Base-by-base conservation (phyloP, 2,329 filamentous ascomycete genomes). In the Penicillium expansum region DNA sequence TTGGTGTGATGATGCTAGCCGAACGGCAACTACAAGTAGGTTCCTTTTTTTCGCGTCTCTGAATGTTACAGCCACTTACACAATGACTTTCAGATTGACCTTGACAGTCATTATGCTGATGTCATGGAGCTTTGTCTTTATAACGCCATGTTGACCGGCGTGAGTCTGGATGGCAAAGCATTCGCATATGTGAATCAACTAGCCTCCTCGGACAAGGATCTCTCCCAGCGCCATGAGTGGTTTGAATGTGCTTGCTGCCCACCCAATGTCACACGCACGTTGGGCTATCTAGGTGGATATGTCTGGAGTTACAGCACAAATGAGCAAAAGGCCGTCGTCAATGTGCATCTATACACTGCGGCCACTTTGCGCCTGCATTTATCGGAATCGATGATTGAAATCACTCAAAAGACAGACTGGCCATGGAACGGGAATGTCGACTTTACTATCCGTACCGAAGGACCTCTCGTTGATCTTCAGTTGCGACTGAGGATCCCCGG, bases 181-280 rank as follows among this genome's bases (percentile, higher is more conserved):
- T 87, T 87, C 67, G 85, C 83, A 0, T 87, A 87, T 58, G 80
- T 81, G 51, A 87, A 87, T 61, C 84, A 86, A 57, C 74, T 87
- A 0, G 81, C 80, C 0, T 84, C 82, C 33, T 83, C 79, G 9
- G 78, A 81, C 8, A 66, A 67, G 1, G 76, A 84, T 54, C 74
- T 75, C 18, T 84, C 79, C 20, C 72, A 75, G 55, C 75, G 84
- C 14, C 74, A 79, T 32, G 78, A 81, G 22, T 87, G 84, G 84
- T 86, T 86, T 52, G 80, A 79, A 48, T 80, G 79, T 37, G 82
- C 83, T 6, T 86, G 83, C 60, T 86, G 84, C 63, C 84, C 84
- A 3, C 84, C 84, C 0, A 86, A 86, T 61, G 72, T 87, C 1
- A 77, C 80, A 22, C 74, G 83, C 27, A 69, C 85, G 1, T 78